Evolutionary conservation across 2,329 filamentous ascomycete species (phyloP).

Genomic region (Aspergillus caelatus): DNA sequence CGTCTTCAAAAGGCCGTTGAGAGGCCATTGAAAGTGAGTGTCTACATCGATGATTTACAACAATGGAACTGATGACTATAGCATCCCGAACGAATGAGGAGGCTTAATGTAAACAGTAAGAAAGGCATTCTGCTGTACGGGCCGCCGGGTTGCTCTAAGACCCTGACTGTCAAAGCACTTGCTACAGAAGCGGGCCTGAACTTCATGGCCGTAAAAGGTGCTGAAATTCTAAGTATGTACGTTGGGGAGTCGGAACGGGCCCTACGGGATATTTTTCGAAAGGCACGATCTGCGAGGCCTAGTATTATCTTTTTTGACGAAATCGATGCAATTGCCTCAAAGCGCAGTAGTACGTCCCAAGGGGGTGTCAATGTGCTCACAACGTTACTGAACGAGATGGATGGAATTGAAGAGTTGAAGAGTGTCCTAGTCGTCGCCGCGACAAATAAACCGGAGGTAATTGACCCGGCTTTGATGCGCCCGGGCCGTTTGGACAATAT

Average conservation of each 20-base stretch:
- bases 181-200: slow-evolving; percentile 90
- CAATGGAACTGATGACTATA: slow-evolving; percentile 27
- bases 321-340: slow-evolving; percentile 79
- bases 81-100: slow-evolving; percentile 54
- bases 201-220: slow-evolving; percentile 92
- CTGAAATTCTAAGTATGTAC: slow-evolving; percentile 94
- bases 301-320: slow-evolving; percentile 98
- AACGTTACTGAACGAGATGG: slow-evolving; percentile 91
- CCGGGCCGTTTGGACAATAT: slow-evolving; percentile 83
- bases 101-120: slow-evolving; percentile 61
- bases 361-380: slow-evolving; percentile 78
- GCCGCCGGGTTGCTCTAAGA: slow-evolving; percentile 93
- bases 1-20: slow-evolving; percentile 61
- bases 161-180: slow-evolving; percentile 84
- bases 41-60: neutral
- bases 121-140: slow-evolving; percentile 90
- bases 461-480: slow-evolving; percentile 83
- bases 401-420: slow-evolving; percentile 82
- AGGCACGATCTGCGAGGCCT: slow-evolving; percentile 81
- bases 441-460: slow-evolving; percentile 83
- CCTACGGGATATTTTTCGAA: slow-evolving; percentile 80
- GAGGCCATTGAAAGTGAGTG: slow-evolving; percentile 57
- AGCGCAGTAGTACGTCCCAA: slow-evolving; percentile 54
- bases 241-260: slow-evolving; percentile 91
- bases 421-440: slow-evolving; percentile 87